Conservation (phyloP, 2,329 filamentous ascomycete genomes). For the Cladosporium phlei region DNA sequence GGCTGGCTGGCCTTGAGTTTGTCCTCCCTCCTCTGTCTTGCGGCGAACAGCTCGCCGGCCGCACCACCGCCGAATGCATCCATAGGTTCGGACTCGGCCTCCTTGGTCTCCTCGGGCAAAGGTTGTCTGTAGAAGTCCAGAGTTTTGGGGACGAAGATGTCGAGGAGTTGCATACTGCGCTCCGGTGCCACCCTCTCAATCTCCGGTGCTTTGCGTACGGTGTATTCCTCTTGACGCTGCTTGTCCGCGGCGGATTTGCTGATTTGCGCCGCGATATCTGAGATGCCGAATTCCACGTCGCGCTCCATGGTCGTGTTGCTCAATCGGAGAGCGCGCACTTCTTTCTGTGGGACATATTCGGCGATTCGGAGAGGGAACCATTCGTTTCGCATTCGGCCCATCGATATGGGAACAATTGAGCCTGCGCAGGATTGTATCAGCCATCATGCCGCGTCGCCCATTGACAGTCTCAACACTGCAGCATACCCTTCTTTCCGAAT, state of each 20-base stretch:
- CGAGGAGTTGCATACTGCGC: conserved; percentile 44
- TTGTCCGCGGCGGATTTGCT: conserved; percentile 1
- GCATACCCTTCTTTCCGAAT: conserved; percentile 46
- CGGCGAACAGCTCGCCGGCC: conserved; percentile 29
- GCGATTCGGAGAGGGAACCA: conserved; percentile 50
- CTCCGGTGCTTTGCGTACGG: conserved; percentile 26
- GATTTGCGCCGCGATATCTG: conserved; percentile 6
- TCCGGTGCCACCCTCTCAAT: conserved; percentile 39
- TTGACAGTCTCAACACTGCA: background rate
- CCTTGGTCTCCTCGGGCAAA: conserved; percentile 29
- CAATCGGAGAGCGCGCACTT: conserved; percentile 42
- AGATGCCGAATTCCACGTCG: conserved; percentile 40
- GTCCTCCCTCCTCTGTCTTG: conserved; percentile 17
- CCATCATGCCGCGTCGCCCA: background rate
- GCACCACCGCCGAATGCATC: conserved; percentile 18
- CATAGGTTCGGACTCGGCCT: conserved; percentile 5
- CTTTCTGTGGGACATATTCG: conserved; percentile 47
- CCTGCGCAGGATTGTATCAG: conserved; percentile 36
- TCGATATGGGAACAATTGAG: conserved; percentile 48
- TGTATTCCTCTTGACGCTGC: conserved; percentile 7
- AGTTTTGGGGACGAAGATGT: conserved; percentile 41
- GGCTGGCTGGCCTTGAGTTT: conserved; percentile 18
- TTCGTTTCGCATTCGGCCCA: conserved; percentile 51
- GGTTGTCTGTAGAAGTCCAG: conserved; percentile 47
- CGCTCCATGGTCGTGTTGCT: conserved; percentile 43